Conservation (phyloP, 257 asterid genomes). For the Nicotiana undulata region DNA sequence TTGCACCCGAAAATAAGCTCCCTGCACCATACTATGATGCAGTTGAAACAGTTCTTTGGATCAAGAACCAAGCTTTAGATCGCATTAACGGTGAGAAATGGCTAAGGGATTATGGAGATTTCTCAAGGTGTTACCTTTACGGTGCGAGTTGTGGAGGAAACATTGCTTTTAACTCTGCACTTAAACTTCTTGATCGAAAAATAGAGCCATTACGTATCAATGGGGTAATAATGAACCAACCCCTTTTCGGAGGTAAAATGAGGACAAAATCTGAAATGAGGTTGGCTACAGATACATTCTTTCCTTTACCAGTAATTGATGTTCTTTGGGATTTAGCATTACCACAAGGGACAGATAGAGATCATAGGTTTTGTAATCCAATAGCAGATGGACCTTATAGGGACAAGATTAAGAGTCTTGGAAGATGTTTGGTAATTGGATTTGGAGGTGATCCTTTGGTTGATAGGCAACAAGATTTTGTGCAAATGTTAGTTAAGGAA, state of each 20-base stretch:
- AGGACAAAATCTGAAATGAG: slow-evolving; percentile 70
- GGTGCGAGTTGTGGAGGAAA: slow-evolving; percentile 67
- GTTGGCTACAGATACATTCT: slow-evolving; percentile 56
- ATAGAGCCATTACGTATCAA: slow-evolving; percentile 37
- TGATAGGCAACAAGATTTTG: slow-evolving; percentile 70
- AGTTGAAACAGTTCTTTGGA: slow-evolving; percentile 58
- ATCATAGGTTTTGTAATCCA: slow-evolving; percentile 77
- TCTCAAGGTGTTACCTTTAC: slow-evolving; percentile 60
- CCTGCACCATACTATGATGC: slow-evolving; percentile 87
- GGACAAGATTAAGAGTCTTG: slow-evolving; percentile 48
- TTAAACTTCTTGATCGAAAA: slow-evolving; percentile 34
- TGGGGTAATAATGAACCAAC: slow-evolving; percentile 62
- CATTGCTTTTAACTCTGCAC: slow-evolving; percentile 48
- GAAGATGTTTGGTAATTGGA: slow-evolving; percentile 71
- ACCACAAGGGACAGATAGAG: slow-evolving; percentile 68
- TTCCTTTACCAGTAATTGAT: slow-evolving; percentile 73
- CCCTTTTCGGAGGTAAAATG: slow-evolving; percentile 60
- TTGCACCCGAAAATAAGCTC: slow-evolving; percentile 79
- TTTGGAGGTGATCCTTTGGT: slow-evolving; percentile 81
- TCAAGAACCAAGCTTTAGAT: slow-evolving; percentile 34
- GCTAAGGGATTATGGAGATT: slow-evolving; percentile 57
- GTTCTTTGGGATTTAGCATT: slow-evolving; percentile 80
- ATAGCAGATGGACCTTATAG: slow-evolving; percentile 32
- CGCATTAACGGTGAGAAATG: slow-evolving; percentile 46
- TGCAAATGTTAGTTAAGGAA: slow-evolving; percentile 45